Evolutionary conservation across 2,329 filamentous ascomycete genomes (phyloP).

Genomic region (Amphichorda felina): DNA sequence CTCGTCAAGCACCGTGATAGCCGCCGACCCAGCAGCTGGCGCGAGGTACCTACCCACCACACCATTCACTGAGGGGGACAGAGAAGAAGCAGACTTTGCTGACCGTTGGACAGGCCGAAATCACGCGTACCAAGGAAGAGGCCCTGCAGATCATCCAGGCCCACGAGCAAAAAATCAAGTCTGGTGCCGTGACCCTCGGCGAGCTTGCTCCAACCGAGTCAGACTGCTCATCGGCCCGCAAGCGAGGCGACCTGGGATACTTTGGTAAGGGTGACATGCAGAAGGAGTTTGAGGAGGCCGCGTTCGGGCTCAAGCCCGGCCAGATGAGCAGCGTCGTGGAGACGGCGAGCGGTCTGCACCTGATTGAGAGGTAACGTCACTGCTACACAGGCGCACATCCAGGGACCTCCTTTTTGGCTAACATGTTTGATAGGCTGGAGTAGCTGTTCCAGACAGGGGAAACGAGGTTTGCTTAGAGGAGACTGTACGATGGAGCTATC

Average conservation of each 20-base stretch:
- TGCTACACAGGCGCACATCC: too few relatives aligned
- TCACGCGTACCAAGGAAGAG: slow-evolving; percentile 81
- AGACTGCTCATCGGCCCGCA: slow-evolving; percentile 90
- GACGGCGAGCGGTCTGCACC: slow-evolving; percentile 85
- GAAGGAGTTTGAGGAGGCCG: slow-evolving; percentile 93
- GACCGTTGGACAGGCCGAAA: too few relatives aligned
- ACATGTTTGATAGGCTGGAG: background rate
- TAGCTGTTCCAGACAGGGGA: background rate
- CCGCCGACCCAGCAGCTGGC: slow-evolving; percentile 85
- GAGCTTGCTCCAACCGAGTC: slow-evolving; percentile 82
- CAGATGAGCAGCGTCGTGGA: slow-evolving; percentile 81
- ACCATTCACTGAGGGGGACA: background rate
- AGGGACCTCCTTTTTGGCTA: background rate
- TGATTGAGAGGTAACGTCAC: slow-evolving; percentile 72
- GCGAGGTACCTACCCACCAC: slow-evolving; percentile 57
- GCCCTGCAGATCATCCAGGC: slow-evolving; percentile 64
- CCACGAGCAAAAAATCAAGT: slow-evolving; percentile 66
- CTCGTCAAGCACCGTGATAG: slow-evolving; percentile 89
- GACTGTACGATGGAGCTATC: background rate
- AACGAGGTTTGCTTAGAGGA: background rate
- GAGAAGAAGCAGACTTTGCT: background rate
- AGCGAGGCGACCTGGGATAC: slow-evolving; percentile 88
- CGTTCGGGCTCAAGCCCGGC: slow-evolving; percentile 79
- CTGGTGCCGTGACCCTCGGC: slow-evolving; percentile 56
- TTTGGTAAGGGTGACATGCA: slow-evolving; percentile 97